Conservation (phyloP, 2,329 filamentous ascomycete species). For the Thelonectria olida region DNA sequence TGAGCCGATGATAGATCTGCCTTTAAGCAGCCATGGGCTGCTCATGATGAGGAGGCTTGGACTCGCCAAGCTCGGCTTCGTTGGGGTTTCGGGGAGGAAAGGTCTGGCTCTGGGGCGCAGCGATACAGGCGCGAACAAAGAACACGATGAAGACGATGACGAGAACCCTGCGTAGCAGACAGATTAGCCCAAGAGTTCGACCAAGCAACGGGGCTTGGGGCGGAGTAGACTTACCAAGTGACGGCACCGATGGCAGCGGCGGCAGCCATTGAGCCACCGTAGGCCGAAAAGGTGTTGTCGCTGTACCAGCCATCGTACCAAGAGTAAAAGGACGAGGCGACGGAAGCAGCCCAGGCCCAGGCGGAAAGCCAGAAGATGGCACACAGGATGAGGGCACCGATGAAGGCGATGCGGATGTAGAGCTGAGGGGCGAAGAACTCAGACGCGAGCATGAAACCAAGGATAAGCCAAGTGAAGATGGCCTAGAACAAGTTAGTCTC, state of each 20-base stretch:
- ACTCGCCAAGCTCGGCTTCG: constrained; percentile 27
- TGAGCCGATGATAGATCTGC: no score
- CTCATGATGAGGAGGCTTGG: constrained; percentile 15
- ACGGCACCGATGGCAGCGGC: constrained; percentile 53
- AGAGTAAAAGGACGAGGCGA: constrained; percentile 41
- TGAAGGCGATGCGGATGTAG: constrained; percentile 47
- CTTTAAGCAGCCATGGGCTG: neutral
- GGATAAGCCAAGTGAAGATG: constrained; percentile 52
- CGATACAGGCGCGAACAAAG: constrained; percentile 48
- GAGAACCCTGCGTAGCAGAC: constrained; percentile 44
- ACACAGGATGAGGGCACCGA: constrained; percentile 48
- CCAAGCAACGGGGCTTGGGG: neutral
- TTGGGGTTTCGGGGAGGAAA: constrained; percentile 13
- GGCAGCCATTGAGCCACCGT: constrained; percentile 46
- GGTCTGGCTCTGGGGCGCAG: constrained; percentile 22
- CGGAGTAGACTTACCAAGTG: constrained; percentile 45
- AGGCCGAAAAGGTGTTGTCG: constrained; percentile 32
- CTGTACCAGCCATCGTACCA: constrained; percentile 32
- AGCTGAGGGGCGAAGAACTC: constrained; percentile 47
- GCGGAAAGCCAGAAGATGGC: constrained; percentile 55
- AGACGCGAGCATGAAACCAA: constrained; percentile 48
- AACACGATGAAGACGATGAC: constrained; percentile 49
- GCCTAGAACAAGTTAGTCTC: constrained; percentile 40
- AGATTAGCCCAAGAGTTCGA: neutral
- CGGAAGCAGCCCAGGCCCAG: constrained; percentile 50